These are phyloP conservation scores for Beauveria caledonica DNA, from an alignment of 2,329 filamentous ascomycete species.

Conservation along the genomic window DNA sequence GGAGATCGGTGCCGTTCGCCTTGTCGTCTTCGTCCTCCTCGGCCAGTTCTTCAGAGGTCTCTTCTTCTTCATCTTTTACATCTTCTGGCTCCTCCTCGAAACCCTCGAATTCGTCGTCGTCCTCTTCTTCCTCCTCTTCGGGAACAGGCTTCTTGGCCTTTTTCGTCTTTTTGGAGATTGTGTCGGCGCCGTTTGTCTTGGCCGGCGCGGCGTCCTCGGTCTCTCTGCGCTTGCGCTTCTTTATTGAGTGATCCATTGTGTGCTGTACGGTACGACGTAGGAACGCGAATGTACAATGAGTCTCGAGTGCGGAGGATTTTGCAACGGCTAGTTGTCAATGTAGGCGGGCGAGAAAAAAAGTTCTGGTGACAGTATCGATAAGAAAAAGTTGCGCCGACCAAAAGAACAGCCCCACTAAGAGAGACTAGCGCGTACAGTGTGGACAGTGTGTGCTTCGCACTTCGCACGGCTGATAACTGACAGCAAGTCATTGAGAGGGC, in stretches of 20 bases:
- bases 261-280: background rate
- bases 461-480: slow-evolving; percentile 6
- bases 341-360: slow-evolving; percentile 12
- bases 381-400: slow-evolving; percentile 4
- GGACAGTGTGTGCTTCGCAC: slow-evolving; percentile 3
- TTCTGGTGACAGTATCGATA: slow-evolving; percentile 9
- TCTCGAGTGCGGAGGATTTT: background rate
- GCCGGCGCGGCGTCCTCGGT: slow-evolving; percentile 23
- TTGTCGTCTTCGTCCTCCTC: slow-evolving; percentile 26
- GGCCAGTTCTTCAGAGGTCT: slow-evolving; percentile 20
- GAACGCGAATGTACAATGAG: background rate
- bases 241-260: slow-evolving; percentile 27
- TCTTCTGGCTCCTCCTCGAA: slow-evolving; percentile 19
- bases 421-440: background rate
- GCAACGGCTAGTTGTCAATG: background rate
- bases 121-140: slow-evolving; percentile 18
- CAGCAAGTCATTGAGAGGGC: background rate
- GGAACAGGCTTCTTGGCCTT: slow-evolving; percentile 32
- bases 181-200: slow-evolving; percentile 14
- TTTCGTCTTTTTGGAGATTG: slow-evolving; percentile 29
- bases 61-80: slow-evolving; percentile 21
- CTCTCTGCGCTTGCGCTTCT: slow-evolving; percentile 37
- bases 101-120: slow-evolving; percentile 23
- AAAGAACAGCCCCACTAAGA: background rate
- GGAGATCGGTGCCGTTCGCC: slow-evolving; percentile 23